Evolutionary conservation across 257 asterid species (phyloP), one percentile per base, ranked within the genome.

Genomic region (Cordia subcordata): DNA sequence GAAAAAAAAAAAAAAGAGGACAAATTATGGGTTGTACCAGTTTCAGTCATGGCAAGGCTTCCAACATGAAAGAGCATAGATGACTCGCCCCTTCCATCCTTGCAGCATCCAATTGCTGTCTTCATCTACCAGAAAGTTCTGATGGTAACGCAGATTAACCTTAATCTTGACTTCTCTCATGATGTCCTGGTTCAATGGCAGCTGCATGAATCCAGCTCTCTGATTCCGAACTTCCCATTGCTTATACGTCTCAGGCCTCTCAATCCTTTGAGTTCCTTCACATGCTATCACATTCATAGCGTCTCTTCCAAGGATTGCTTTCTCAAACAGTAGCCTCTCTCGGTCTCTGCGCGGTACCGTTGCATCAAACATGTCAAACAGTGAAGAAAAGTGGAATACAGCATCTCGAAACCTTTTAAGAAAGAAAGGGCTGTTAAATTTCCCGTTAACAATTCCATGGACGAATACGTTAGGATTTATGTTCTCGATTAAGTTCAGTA

Each of bases 11-110:
- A n/a, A n/a, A 39, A 39, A 5, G 44, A 39, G 44, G 44, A 5
- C 8, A 5, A 5, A 39, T 39, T 12, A 39, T 39, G 8, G 44
- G 44, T 39, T 39, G 12, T 39, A 39, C 44, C 12, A 5, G 47
- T 11, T 42, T 42, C 47, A 47, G 5, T 69, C 17, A 27, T 13
- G 10, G 42, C 27, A 53, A 55, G 79, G 70, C 54, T 47, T 63
- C 72, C 82, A 73, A 63, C 79, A 77, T 0, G 82, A 69, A 4
- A 73, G 60, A 16, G 82, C 79, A 56, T 66, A 70, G 5, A 74
- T 21, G 45, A 77, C 70, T 54, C 77, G 19, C 16, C 80, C 77
- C 10, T 73, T 77, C 80, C 80, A 77, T 18, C 83, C 72, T 45
- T 77, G 83, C 13, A 77, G 63, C 60, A 77, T 73, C 74, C 77